phyloP scores from a whole-genome alignment of 768 basidiomycete genomes.

The Lactarius sanguifluus region DNA sequence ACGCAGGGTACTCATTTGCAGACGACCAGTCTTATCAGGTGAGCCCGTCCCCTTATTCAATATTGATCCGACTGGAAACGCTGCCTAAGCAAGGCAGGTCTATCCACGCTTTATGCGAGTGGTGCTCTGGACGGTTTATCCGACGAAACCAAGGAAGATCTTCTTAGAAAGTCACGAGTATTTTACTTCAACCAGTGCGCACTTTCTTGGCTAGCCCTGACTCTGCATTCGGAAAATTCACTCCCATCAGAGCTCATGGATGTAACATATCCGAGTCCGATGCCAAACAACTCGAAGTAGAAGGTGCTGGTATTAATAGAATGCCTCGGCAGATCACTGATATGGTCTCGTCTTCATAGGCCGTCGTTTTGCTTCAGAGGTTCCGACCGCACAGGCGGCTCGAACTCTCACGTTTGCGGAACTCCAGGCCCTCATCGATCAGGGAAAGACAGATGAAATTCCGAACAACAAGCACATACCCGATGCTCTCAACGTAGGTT shows the following conservation, averaged over 20 bases:
- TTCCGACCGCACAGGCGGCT: constrained; percentile 13
- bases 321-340: neutral
- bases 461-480: constrained; percentile 78
- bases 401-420: constrained; percentile 62
- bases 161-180: constrained; percentile 54
- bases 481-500: constrained; percentile 59
- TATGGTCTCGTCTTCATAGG: neutral
- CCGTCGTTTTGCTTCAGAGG: constrained; percentile 7
- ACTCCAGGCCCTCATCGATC: constrained; percentile 66
- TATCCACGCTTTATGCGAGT: constrained; percentile 53
- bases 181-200: constrained; percentile 72
- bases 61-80: neutral
- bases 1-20: constrained; percentile 48
- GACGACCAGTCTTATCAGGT: constrained; percentile 63
- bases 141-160: constrained; percentile 45
- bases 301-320: constrained; percentile 8
- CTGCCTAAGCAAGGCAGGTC: constrained; percentile 55
- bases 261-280: constrained; percentile 17
- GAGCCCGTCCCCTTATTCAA: constrained; percentile 20
- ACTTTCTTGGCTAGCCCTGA: neutral
- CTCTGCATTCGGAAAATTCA: neutral
- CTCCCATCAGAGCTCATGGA: constrained; percentile 15
- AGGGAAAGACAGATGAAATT: constrained; percentile 69
- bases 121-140: constrained; percentile 40
- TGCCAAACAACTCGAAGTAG: constrained; percentile 14